Evolutionary conservation across 2,329 filamentous ascomycete genomes (phyloP).

Genomic region (Didymella keratinophila): DNA sequence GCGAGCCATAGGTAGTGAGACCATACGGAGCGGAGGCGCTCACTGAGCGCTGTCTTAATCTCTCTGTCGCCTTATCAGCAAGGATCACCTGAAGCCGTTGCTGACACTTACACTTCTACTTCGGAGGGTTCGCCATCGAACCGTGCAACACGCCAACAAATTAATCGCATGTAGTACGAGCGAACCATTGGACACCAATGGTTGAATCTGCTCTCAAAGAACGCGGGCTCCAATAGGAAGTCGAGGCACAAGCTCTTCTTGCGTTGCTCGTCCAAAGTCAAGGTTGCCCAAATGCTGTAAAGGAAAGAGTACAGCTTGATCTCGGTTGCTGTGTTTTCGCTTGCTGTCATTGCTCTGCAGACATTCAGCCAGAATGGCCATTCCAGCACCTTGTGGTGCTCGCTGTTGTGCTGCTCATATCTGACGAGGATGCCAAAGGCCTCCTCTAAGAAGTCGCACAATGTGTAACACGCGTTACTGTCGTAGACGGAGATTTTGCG

Average conservation of each 20-base stretch:
- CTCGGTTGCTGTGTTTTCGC: constrained; percentile 89
- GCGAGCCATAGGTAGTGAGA: constrained; percentile 80
- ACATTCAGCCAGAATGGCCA: constrained; percentile 89
- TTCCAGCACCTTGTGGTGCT: constrained; percentile 64
- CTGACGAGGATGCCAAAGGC: constrained; percentile 71
- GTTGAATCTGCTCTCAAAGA: constrained; percentile 84
- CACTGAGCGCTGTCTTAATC: constrained; percentile 72
- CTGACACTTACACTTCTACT: constrained; percentile 68
- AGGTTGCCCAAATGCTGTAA: constrained; percentile 79
- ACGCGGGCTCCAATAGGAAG: constrained; percentile 76
- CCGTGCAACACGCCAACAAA: constrained; percentile 88
- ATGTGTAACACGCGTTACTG: constrained; percentile 82
- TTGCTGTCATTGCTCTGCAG: constrained; percentile 78
- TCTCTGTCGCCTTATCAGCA: constrained; percentile 57
- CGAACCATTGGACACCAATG: constrained; percentile 97
- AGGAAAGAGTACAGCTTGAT: constrained; percentile 84
- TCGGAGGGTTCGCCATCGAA: constrained; percentile 72
- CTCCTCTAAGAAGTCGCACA: constrained; percentile 93
- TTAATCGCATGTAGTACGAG: constrained; percentile 87
- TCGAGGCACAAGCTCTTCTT: constrained; percentile 75
- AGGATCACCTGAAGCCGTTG: neutral
- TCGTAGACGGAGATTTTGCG: constrained; percentile 81
- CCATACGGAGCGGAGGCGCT: constrained; percentile 76
- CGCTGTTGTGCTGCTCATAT: constrained; percentile 60
- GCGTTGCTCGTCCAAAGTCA: constrained; percentile 69